Conservation (phyloP, 495 filamentous ascomycete species). For the Halenospora varia region DNA sequence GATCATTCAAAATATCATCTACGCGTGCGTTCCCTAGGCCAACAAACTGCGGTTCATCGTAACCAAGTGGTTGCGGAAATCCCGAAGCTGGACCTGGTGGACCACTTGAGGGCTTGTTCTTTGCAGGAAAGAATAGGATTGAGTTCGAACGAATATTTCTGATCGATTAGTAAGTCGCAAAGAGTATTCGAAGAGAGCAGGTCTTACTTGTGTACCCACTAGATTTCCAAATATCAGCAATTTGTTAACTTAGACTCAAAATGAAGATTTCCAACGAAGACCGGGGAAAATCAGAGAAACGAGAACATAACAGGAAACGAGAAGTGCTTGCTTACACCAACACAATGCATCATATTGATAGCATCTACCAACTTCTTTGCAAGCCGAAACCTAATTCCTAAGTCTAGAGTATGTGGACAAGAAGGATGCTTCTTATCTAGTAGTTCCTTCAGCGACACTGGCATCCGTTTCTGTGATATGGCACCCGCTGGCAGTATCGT, state of each 20-base stretch:
- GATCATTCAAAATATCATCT: slow-evolving; percentile 7
- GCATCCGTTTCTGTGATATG: slow-evolving; percentile 24
- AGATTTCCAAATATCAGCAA: background rate
- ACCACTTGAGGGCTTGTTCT: slow-evolving; percentile 12
- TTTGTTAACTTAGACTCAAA: background rate
- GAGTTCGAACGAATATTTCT: slow-evolving; percentile 25
- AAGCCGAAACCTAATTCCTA: slow-evolving; percentile 20
- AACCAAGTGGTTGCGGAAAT: slow-evolving; percentile 20
- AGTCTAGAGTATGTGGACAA: slow-evolving; percentile 18
- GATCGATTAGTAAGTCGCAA: background rate
- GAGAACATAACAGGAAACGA: background rate
- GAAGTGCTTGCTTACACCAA: slow-evolving; percentile 2
- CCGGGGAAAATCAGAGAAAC: background rate
- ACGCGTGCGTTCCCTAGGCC: slow-evolving; percentile 15
- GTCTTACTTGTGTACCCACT: slow-evolving; percentile 21
- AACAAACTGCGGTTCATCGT: slow-evolving; percentile 18
- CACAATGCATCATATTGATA: slow-evolving; percentile 25
- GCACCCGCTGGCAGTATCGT: slow-evolving; percentile 22
- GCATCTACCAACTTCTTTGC: slow-evolving; percentile 23
- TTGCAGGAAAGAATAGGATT: slow-evolving; percentile 25
- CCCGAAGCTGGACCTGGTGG: slow-evolving; percentile 16
- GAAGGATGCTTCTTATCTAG: slow-evolving; percentile 19
- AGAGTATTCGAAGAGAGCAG: background rate
- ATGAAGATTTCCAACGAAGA: background rate
- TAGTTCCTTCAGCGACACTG: slow-evolving; percentile 19